Evolutionary conservation across 2,329 filamentous ascomycete species (phyloP), one percentile per base, ranked within the genome.

Genomic region (Lachnellula arida): DNA sequence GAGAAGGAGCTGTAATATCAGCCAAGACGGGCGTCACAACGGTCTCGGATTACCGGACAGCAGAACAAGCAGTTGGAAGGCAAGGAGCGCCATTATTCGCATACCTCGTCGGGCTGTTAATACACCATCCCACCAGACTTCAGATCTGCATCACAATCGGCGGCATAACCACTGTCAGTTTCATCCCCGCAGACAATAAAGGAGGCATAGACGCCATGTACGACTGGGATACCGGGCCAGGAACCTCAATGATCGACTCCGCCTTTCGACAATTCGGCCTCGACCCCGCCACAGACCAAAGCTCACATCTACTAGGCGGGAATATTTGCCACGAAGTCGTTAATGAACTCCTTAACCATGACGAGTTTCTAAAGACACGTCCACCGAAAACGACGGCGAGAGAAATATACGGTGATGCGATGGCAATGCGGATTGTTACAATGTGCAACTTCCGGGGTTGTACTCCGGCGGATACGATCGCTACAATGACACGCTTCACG

Each of bases 171-270:
- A 68, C 65, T 2, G 62, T 68, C 3, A 67, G 61, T 51, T 68
- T 70, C 49, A 64, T 70, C 8, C 68, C 68, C 9, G 46, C 66
- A 4, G 67, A 68, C 28, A 63, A 63, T n/a, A 58, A 65, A 42
- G 67, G 67, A 11, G 68, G 68, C 7, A 63, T 70, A 25, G 67
- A 69, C 39, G 66, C 66, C 11, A 69, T 70, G 65, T 68, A 68
- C 34, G 67, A 70, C 48, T 70, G 68, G 68, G 68, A 70, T 48
- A 66, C 66, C 5, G 68, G 68, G 3, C 68, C 68, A 43, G 68
- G 68, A 23, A 69, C 65, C 3, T 64, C 53, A 11, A 65, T 71
- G 53, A 67, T 70, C 34, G 66, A 68, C 53, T 61, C 63, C 3
- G 65, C 65, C 4, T 65, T 68, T 46, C 63, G 65, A n/a, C 59